Percentiles rank a stretch among this genome's conserved stretches.
Evolutionary conservation across 257 asterid species (phyloP).

Genomic region (Nicotiana tomentosiformis): DNA sequence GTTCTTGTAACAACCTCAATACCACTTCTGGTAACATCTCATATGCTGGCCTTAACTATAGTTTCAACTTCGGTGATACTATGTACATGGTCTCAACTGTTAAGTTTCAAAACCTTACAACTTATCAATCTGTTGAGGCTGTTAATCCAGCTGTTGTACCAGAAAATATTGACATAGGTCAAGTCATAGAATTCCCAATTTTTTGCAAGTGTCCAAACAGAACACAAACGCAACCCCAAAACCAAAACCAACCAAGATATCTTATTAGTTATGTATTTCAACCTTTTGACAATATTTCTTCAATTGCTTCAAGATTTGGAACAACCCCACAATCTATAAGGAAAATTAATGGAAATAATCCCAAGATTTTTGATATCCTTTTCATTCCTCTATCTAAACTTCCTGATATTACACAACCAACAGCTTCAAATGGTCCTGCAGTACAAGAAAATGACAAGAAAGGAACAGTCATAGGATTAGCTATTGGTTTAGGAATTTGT

Average conservation of each 20-base stretch:
- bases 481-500: conserved; percentile 55
- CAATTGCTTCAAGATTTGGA: conserved; percentile 48
- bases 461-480: conserved; percentile 56
- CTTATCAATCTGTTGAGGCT: conserved; percentile 59
- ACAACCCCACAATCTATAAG: conserved; percentile 33
- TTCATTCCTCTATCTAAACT: conserved; percentile 67
- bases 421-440: conserved; percentile 3
- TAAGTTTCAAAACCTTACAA: conserved; percentile 52
- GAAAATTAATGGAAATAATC: conserved; percentile 43
- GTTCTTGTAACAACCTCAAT: conserved; percentile 70
- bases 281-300: conserved; percentile 43
- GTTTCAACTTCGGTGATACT: conserved; percentile 45
- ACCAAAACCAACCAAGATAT: conserved; percentile 27
- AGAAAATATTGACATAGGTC: conserved; percentile 30
- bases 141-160: conserved; percentile 58
- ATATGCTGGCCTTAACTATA: conserved; percentile 44
- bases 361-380: conserved; percentile 37
- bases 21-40: conserved; percentile 41
- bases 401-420: conserved; percentile 58
- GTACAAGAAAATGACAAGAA: conserved; percentile 21
- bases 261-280: conserved; percentile 68
- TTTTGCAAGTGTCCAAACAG: conserved; percentile 74
- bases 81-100: conserved; percentile 36
- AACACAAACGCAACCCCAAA: conserved; percentile 13
- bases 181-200: conserved; percentile 43